Percentiles rank a stretch among this genome's conserved stretches.
phyloP scores from a whole-genome alignment of 2,329 filamentous ascomycete species.

The Paraphoma sp. region DNA sequence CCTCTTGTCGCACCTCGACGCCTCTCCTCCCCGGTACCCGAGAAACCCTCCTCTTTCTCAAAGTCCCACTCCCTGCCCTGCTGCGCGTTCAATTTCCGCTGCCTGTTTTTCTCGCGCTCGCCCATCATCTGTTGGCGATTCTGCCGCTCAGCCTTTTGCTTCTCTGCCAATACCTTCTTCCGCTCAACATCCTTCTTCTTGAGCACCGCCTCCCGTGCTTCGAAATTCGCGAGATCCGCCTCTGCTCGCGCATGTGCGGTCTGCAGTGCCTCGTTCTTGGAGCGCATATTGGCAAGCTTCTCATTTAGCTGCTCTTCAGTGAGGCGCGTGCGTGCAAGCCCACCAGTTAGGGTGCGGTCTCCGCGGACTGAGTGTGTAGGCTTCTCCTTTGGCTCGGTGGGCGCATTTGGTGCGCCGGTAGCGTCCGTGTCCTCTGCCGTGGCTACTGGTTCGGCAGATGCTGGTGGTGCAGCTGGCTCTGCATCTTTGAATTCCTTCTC shows the following conservation, averaged over 20 bases:
- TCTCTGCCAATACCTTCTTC: slow-evolving; percentile 44
- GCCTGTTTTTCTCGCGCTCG: slow-evolving; percentile 67
- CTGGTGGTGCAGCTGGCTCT: slow-evolving; percentile 27
- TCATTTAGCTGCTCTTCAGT: slow-evolving; percentile 69
- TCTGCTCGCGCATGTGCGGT: slow-evolving; percentile 70
- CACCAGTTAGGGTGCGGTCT: slow-evolving; percentile 42
- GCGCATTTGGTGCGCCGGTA: slow-evolving; percentile 19
- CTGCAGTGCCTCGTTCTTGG: slow-evolving; percentile 65
- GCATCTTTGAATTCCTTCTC: slow-evolving; percentile 25
- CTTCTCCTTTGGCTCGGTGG: slow-evolving; percentile 30
- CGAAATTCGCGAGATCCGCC: slow-evolving; percentile 70
- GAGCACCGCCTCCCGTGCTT: slow-evolving; percentile 67
- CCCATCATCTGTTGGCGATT: slow-evolving; percentile 66
- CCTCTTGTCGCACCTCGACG: slow-evolving; percentile 57
- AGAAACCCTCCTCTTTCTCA: slow-evolving; percentile 65
- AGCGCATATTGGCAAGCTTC: slow-evolving; percentile 66
- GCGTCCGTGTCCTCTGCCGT: slow-evolving; percentile 17
- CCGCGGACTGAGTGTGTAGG: slow-evolving; percentile 40
- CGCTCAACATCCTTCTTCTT: slow-evolving; percentile 55
- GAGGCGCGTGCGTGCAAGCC: slow-evolving; percentile 50
- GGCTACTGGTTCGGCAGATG: slow-evolving; percentile 9
- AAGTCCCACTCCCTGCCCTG: slow-evolving; percentile 68
- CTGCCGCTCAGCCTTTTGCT: slow-evolving; percentile 55
- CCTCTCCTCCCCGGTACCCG: slow-evolving; percentile 49
- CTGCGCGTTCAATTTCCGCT: slow-evolving; percentile 64